These are phyloP conservation scores for Tylopilus sp. DNA, from an alignment of 1,284 basidiomycete genomes.

Conservation along the genomic window DNA sequence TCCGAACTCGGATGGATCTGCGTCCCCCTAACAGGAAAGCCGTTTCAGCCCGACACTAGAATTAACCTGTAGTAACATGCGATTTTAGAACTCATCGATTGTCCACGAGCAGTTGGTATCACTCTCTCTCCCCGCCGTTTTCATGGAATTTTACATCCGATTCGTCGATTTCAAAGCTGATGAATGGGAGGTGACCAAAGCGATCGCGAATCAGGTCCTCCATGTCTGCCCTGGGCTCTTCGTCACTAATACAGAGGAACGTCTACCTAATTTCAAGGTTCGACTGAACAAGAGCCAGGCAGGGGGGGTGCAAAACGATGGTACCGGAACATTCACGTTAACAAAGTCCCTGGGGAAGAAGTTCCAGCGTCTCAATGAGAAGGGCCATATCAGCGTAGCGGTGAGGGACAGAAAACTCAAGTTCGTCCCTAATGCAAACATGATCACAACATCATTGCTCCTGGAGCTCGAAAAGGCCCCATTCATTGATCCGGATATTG, in stretches of 20 bases:
- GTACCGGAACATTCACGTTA: constrained; percentile 50
- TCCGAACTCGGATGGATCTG: constrained; percentile 12
- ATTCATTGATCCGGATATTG: constrained; percentile 57
- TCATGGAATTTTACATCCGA: constrained; percentile 52
- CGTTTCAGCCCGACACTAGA: not conserved
- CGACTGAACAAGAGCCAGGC: constrained; percentile 44
- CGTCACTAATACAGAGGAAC: constrained; percentile 36
- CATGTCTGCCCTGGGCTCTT: constrained; percentile 45
- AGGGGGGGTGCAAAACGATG: constrained; percentile 54
- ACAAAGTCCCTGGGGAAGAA: constrained; percentile 38
- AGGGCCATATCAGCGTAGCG: constrained; percentile 35
- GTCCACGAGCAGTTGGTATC: constrained; percentile 3
- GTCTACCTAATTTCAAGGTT: constrained; percentile 55
- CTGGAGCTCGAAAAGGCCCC: constrained; percentile 52
- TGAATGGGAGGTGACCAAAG: constrained; percentile 54
- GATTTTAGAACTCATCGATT: not conserved
- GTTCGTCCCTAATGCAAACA: constrained; percentile 21
- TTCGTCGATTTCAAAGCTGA: constrained; percentile 46
- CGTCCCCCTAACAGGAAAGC: constrained; percentile 12
- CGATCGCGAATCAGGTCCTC: constrained; percentile 47
- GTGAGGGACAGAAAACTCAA: constrained; percentile 37
- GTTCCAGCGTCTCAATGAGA: constrained; percentile 43
- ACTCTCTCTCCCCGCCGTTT: not conserved
- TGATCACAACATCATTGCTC: constrained; percentile 24
- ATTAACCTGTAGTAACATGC: not conserved